Percentiles rank a stretch among this genome's conserved stretches.
phyloP scores from a whole-genome alignment of 495 filamentous ascomycete species.

The Thermothielavioides terrestris region DNA sequence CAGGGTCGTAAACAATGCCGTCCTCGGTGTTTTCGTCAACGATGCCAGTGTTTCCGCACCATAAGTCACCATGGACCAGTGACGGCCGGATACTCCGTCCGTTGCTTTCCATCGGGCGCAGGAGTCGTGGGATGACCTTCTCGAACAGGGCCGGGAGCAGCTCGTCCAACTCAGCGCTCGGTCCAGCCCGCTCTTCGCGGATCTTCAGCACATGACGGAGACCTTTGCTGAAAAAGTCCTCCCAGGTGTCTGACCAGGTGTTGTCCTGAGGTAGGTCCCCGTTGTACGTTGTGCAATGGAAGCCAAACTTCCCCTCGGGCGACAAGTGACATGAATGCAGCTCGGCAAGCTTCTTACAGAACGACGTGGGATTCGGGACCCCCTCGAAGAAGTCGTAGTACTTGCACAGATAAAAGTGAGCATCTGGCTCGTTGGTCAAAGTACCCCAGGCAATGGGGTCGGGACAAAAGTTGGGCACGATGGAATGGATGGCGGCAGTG shows the following conservation, averaged over 20 bases:
- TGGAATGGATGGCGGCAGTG: slow-evolving; percentile 21
- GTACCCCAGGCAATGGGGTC: slow-evolving; percentile 25
- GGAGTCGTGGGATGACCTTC: slow-evolving; percentile 30
- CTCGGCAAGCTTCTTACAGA: slow-evolving; percentile 32
- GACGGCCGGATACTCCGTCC: slow-evolving; percentile 36
- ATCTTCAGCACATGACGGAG: slow-evolving; percentile 8
- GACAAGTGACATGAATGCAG: slow-evolving; percentile 38
- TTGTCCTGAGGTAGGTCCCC: slow-evolving; percentile 40
- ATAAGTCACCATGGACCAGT: slow-evolving; percentile 43
- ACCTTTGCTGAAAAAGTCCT: slow-evolving; percentile 32
- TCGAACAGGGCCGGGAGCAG: slow-evolving; percentile 29
- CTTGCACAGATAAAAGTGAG: slow-evolving; percentile 26
- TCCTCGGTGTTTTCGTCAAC: slow-evolving; percentile 19
- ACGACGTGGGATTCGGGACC: slow-evolving; percentile 36
- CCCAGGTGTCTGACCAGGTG: slow-evolving; percentile 42
- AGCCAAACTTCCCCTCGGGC: slow-evolving; percentile 46
- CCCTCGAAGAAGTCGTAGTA: slow-evolving; percentile 20
- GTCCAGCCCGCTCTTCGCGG: slow-evolving; percentile 14
- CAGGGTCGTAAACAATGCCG: slow-evolving; percentile 39
- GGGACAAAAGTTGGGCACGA: slow-evolving; percentile 23
- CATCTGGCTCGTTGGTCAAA: slow-evolving; percentile 4
- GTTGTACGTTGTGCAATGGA: slow-evolving; percentile 42
- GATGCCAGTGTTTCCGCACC: slow-evolving; percentile 36
- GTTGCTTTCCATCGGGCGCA: slow-evolving; percentile 33
- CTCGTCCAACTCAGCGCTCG: slow-evolving; percentile 12